A percentile compares a stretch with the other conserved stretches of the same genome.
These are phyloP conservation scores for Tylopilus rubrobrunneus DNA, from an alignment of 768 basidiomycete genomes.

Conservation along the genomic window DNA sequence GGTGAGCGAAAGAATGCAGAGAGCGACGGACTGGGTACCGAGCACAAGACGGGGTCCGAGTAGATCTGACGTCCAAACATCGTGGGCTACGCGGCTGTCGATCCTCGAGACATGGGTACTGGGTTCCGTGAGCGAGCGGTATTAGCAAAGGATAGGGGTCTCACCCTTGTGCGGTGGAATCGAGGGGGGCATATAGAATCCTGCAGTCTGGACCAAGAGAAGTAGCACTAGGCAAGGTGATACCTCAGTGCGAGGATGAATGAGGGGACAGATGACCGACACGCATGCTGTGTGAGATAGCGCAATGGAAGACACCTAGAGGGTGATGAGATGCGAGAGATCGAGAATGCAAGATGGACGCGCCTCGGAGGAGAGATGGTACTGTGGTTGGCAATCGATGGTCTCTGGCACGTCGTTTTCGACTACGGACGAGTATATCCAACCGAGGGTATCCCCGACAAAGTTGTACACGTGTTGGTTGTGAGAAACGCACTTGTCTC, in stretches of 20 bases:
- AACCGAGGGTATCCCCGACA: constrained; percentile 51
- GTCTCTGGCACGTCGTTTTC: constrained; percentile 3
- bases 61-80: constrained; percentile 56
- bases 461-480: constrained; percentile 35
- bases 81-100: constrained; percentile 40
- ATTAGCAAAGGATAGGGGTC: constrained; percentile 1
- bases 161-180: constrained; percentile 39
- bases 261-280: constrained; percentile 33
- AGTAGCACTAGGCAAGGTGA: constrained; percentile 44
- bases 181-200: constrained; percentile 42
- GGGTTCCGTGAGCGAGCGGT: neutral
- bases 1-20: neutral
- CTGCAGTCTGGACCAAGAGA: constrained; percentile 51
- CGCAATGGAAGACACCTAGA: constrained; percentile 50
- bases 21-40: constrained; percentile 34
- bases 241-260: neutral
- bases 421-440: constrained; percentile 39
- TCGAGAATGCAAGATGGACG: neutral
- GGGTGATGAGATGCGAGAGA: neutral
- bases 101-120: constrained; percentile 26
- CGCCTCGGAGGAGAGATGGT: constrained; percentile 34
- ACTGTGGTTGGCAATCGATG: constrained; percentile 39
- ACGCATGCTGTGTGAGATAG: constrained; percentile 45
- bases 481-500: constrained; percentile 32
- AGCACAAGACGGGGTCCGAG: constrained; percentile 46